phyloP scores from a whole-genome alignment of 495 filamentous ascomycete genomes.

The Penicillium steckii region DNA sequence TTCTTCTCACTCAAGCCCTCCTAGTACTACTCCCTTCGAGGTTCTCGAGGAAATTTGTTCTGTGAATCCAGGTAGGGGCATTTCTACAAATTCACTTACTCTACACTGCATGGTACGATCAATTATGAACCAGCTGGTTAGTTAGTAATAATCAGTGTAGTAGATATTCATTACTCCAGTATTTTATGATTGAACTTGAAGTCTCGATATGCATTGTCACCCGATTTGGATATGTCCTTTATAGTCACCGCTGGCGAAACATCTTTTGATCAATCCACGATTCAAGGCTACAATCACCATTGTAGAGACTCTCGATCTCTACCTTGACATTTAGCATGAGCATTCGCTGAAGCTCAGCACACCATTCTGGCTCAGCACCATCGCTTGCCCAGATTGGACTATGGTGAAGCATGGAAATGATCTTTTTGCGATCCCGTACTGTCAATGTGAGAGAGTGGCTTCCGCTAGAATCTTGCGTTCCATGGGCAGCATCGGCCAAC shows the following conservation, averaged over 20 bases:
- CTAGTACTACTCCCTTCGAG: too few relatives aligned
- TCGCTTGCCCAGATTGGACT: conserved; percentile 44
- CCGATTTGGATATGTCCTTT: too few relatives aligned
- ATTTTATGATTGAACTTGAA: too few relatives aligned
- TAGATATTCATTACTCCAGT: too few relatives aligned
- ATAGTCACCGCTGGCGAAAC: conserved; percentile 22
- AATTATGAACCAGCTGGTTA: too few relatives aligned
- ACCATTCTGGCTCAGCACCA: conserved; percentile 53
- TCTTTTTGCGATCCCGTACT: conserved; percentile 66
- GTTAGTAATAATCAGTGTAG: too few relatives aligned
- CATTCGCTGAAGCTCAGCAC: conserved; percentile 78
- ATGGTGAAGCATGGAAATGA: conserved; percentile 60
- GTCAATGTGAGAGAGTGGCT: conserved; percentile 55
- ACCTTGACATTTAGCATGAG: conserved; percentile 82
- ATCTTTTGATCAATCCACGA: conserved; percentile 60
- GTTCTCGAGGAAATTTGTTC: too few relatives aligned
- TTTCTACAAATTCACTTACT: too few relatives aligned
- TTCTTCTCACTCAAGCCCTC: too few relatives aligned
- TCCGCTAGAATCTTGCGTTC: conserved; percentile 19
- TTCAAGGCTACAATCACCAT: conserved; percentile 54
- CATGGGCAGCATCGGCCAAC: conserved; percentile 52
- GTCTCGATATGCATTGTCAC: too few relatives aligned
- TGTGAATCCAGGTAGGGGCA: too few relatives aligned
- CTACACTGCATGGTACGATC: too few relatives aligned
- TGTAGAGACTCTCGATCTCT: conserved; percentile 82